Evolutionary conservation across 1,284 basidiomycete genomes (phyloP), one percentile per base, ranked within the genome.

Genomic region (Erythrobasidium hasegawianum): DNA sequence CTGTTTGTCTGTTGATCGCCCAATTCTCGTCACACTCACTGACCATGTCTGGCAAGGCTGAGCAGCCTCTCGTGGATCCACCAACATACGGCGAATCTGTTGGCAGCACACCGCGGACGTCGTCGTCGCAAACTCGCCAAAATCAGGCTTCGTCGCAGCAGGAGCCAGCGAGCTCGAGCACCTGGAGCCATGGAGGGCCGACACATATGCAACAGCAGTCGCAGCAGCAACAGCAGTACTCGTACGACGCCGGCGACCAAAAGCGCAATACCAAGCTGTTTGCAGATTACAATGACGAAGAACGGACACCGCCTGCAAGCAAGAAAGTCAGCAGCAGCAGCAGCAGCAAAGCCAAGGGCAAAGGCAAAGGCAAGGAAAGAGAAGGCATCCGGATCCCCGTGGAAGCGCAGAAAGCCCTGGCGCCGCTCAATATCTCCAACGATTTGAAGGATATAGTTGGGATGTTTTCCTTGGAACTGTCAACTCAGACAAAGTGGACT

Each of bases 351-450:
- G 45, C 5, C 45, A 47, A 53, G 26, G 50, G 50, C 3, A 53
- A 53, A 26, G 50, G 26, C 4, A 22, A 29, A 29, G 20, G 7
- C 5, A 53, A 53, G 50, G 50, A 53, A 8, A 53, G 50, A 10
- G 7, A 22, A n/a, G 26, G 4, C 7, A 53, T 8, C 16, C n/a
- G 50, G 18, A 65, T 65, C 16, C 62, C 62, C 13, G 53, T 52
- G n/a, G 45, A 57, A 53, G 62, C 62, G 16, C 62, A 65, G 38
- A 65, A 65, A 53, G 62, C 62, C 3, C 62, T 65, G 20, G 62
- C 62, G 16, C 62, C 62, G 45, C 62, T 65, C 11, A 65, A 29
- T 4, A 47, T 65, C 2, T 40, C 55, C 18, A 57, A 29, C 26
- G 62, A 65, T 24, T 45, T 20, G 33, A 65, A 65, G 56, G 62